phyloP scores from a whole-genome alignment of 257 asterid genomes.

The Osmanthus fragrans region DNA sequence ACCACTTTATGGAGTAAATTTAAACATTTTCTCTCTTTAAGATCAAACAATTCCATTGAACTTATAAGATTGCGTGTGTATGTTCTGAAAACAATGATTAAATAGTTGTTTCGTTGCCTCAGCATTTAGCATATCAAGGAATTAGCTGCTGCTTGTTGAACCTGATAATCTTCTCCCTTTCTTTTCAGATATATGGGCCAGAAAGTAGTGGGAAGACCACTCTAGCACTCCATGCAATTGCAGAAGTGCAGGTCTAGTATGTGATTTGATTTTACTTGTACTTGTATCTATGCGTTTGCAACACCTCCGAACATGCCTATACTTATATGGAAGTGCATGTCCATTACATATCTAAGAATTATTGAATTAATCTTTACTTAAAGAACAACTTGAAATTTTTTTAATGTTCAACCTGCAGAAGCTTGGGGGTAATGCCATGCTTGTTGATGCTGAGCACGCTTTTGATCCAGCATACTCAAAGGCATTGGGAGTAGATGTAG shows the following conservation, averaged over 20 bases:
- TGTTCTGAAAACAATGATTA: neutral
- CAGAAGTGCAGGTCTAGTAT: slow-evolving; percentile 96
- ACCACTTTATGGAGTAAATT: neutral
- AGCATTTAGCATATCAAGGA: neutral
- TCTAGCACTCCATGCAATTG: slow-evolving; percentile 97
- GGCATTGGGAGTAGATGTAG: slow-evolving; percentile 92
- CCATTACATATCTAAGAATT: neutral
- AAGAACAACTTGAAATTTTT: slow-evolving; percentile 22
- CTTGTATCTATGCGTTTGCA: neutral
- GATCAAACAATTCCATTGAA: neutral
- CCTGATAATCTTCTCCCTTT: slow-evolving; percentile 18
- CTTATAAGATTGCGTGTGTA: neutral
- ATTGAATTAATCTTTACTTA: slow-evolving; percentile 12
- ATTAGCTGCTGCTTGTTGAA: slow-evolving; percentile 12
- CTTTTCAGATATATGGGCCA: slow-evolving; percentile 86
- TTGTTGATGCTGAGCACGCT: slow-evolving; percentile 98
- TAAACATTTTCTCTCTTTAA: neutral
- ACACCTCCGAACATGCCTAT: neutral
- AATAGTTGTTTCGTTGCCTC: neutral
- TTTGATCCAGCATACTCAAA: slow-evolving; percentile 98
- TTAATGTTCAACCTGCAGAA: slow-evolving; percentile 53
- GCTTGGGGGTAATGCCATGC: slow-evolving; percentile 98
- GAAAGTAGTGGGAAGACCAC: slow-evolving; percentile 99
- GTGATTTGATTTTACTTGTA: slow-evolving; percentile 36
- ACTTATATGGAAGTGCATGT: neutral